Evolutionary conservation across 176 grass and related monocot species (phyloP).

Genomic region (Zoysia pacifica): DNA sequence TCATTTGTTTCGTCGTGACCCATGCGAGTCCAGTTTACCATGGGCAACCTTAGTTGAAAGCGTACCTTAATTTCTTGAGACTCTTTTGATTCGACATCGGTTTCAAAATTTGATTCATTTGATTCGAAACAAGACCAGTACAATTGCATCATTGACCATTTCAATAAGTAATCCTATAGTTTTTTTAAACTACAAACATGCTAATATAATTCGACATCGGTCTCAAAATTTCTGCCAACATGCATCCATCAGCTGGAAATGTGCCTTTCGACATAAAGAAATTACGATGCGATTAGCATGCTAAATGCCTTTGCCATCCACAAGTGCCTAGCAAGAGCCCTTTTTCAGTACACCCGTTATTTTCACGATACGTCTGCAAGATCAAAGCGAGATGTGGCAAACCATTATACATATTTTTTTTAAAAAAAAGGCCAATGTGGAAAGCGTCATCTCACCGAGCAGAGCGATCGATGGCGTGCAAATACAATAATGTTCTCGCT

Average conservation of each 20-base stretch:
- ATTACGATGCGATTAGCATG: constrained; percentile 26
- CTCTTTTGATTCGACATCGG: background rate
- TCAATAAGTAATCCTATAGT: background rate
- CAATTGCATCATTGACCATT: background rate
- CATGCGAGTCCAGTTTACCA: background rate
- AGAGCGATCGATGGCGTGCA: constrained; percentile 18
- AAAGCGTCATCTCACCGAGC: constrained; percentile 38
- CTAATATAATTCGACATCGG: background rate
- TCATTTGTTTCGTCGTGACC: background rate
- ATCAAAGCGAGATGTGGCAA: constrained; percentile 16
- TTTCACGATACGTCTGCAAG: constrained; percentile 32
- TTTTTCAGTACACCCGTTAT: constrained; percentile 34
- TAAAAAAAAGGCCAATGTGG: background rate
- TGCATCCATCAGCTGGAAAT: background rate
- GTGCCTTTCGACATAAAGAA: constrained; percentile 41
- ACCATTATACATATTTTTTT: too few relatives aligned
- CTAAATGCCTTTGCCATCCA: constrained; percentile 40
- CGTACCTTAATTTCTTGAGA: background rate
- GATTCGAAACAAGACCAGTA: background rate
- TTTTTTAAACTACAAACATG: background rate
- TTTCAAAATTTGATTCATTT: background rate
- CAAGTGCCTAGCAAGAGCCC: constrained; percentile 33
- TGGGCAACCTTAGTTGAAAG: background rate
- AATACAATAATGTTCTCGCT: constrained; percentile 17
- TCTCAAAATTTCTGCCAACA: background rate